These are phyloP conservation scores for Ceriops tagal DNA, from an alignment of 345 rosid genomes.

Conservation along the genomic window DNA sequence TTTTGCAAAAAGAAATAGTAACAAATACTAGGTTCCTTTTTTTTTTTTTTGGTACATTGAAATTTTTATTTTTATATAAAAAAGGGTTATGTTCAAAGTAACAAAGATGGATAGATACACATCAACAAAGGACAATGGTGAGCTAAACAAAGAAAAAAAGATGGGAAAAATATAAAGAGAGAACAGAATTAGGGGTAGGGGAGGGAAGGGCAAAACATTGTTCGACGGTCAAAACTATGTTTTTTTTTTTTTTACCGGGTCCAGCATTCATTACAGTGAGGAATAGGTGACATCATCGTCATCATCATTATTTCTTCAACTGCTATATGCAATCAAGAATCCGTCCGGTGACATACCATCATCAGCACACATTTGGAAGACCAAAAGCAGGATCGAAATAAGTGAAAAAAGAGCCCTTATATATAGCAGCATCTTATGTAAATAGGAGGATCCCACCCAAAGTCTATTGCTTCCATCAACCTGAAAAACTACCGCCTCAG, in stretches of 20 bases:
- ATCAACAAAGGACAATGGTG: not conserved
- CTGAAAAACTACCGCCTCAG: constrained; percentile 23
- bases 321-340: not conserved
- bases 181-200: not conserved
- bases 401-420: not conserved
- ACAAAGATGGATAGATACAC: not conserved
- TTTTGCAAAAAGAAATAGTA: too few relatives aligned
- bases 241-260: not conserved
- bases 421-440: constrained; percentile 10
- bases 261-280: not conserved
- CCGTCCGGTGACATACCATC: not conserved
- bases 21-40: too few relatives aligned
- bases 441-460: not conserved
- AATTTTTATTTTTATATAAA: too few relatives aligned
- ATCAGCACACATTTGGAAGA: not conserved
- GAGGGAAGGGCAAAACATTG: not conserved
- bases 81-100: too few relatives aligned
- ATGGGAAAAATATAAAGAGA: not conserved
- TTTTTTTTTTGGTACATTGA: too few relatives aligned
- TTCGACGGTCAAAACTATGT: not conserved
- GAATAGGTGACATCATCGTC: not conserved
- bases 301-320: constrained; percentile 1
- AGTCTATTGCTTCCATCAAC: not conserved
- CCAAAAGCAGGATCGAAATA: not conserved
- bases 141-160: not conserved